Base-by-base conservation (phyloP, 2,329 filamentous ascomycete species). In the Aurifilum marmelostoma region DNA sequence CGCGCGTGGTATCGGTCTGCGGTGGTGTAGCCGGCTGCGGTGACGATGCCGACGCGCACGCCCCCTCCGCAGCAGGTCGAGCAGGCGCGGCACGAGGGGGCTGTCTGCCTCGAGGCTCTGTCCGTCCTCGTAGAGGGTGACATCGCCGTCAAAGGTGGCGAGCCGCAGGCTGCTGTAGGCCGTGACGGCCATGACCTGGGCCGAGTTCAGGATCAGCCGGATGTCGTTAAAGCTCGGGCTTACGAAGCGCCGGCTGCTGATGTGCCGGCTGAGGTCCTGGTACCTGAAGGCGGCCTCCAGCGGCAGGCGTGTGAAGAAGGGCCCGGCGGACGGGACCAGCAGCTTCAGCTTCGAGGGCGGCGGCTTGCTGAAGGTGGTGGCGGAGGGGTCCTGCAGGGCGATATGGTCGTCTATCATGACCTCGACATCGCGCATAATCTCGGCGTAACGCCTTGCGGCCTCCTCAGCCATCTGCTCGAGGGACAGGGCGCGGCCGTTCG, bases 151-250 rank as follows among this genome's bases (percentile, higher is more conserved):
- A 77, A 99, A 99, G 0, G 96, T 99, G 66, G 97, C 91, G 4
- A 99, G 86, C 74, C 96, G 89, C 11, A 97, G 85, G 5, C 88
- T 86, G 29, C 91, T 90, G 59, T 84, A 83, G 32, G 88, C 88
- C 21, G 93, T 91, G n/a, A 98, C 88, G 52, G 93, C 93, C 90
- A 97, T 94, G 70, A 95, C 85, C 80, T 99, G 96, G 24, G 96
- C 94, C 52, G 96, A 96, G 81, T 99, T 99, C 74, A 99, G 88
- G 65, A 97, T 91, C 32, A 97, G 85, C 2, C 96, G 90, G 69
- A 99, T 89, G 77, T 99, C 96, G 81, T 99, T 99, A 86, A 99
- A 99, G 1, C 93, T 97, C 0, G 96, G 96, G 0, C 95, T 92
- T 1, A 99, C 96, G 77, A 97, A 98, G 71, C 96, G 90, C 32